Conservation (phyloP, 768 basidiomycete species). For the Termitomyces sp. region DNA sequence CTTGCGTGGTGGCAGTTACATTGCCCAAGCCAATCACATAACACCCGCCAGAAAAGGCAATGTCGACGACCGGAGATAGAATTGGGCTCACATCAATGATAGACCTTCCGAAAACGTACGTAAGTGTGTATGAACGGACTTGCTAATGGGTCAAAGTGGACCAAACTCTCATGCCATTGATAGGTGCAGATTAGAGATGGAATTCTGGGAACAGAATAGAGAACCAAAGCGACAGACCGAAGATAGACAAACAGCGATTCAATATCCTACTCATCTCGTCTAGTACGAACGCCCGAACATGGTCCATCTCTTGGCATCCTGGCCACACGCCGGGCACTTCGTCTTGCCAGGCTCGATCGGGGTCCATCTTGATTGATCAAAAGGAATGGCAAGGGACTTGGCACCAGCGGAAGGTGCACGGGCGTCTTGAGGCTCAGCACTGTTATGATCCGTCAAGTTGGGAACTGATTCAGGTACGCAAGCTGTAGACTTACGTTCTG, state of each 20-base stretch:
- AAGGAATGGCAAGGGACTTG: constrained; percentile 94
- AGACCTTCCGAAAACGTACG: not conserved
- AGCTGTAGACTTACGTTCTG: constrained; percentile 52
- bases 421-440: constrained; percentile 85
- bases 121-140: not conserved
- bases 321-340: constrained; percentile 85
- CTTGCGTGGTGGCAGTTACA: constrained; percentile 7
- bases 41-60: not conserved
- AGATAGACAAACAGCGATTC: constrained; percentile 6
- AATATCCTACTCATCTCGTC: constrained; percentile 8
- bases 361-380: constrained; percentile 82
- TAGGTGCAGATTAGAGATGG: not conserved
- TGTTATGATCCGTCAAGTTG: constrained; percentile 24
- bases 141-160: not conserved
- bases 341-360: constrained; percentile 79
- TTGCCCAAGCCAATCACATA: constrained; percentile 7
- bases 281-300: constrained; percentile 92
- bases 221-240: constrained; percentile 8
- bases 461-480: constrained; percentile 3
- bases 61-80: not conserved
- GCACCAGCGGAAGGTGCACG: constrained; percentile 97
- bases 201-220: not conserved
- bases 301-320: constrained; percentile 92
- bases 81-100: not conserved
- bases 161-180: constrained; percentile 7